These are phyloP conservation scores for Ophiosphaerella narmari DNA, from an alignment of 2,329 filamentous ascomycete species.

Conservation along the genomic window DNA sequence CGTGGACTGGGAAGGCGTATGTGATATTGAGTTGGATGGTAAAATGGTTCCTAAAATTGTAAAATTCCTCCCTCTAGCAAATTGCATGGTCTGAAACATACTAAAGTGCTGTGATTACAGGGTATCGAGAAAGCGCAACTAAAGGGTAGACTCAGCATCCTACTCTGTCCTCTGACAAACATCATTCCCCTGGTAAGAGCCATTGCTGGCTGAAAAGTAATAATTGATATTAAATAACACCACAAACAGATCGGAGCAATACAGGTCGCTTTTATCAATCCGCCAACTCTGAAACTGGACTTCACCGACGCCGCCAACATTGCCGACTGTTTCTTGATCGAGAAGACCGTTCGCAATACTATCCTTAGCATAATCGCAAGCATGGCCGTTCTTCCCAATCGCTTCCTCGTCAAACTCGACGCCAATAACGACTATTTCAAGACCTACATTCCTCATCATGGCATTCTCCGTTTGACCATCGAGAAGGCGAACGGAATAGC, in stretches of 20 bases:
- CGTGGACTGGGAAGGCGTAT: constrained; percentile 52
- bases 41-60: constrained; percentile 52
- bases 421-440: constrained; percentile 54
- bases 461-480: constrained; percentile 52
- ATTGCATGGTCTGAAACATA: too few relatives aligned
- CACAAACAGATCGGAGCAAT: constrained; percentile 50
- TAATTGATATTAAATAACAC: constrained; percentile 14
- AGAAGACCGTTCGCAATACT: constrained; percentile 52
- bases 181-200: constrained; percentile 51
- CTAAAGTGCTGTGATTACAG: too few relatives aligned
- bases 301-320: constrained; percentile 56
- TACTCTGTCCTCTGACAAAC: constrained; percentile 53
- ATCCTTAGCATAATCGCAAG: constrained; percentile 51
- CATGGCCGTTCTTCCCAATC: constrained; percentile 56
- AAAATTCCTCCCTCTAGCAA: too few relatives aligned
- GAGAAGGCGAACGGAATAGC: constrained; percentile 47
- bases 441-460: constrained; percentile 52
- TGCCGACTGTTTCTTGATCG: constrained; percentile 50
- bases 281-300: constrained; percentile 52
- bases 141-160: constrained; percentile 50
- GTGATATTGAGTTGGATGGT: constrained; percentile 55
- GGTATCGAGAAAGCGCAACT: constrained; percentile 53
- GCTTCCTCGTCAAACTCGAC: constrained; percentile 56
- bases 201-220: background rate
- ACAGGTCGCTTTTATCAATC: constrained; percentile 57